Conservation (phyloP, 169 alveolate species). For the Cryptosporidium andersoni region DNA sequence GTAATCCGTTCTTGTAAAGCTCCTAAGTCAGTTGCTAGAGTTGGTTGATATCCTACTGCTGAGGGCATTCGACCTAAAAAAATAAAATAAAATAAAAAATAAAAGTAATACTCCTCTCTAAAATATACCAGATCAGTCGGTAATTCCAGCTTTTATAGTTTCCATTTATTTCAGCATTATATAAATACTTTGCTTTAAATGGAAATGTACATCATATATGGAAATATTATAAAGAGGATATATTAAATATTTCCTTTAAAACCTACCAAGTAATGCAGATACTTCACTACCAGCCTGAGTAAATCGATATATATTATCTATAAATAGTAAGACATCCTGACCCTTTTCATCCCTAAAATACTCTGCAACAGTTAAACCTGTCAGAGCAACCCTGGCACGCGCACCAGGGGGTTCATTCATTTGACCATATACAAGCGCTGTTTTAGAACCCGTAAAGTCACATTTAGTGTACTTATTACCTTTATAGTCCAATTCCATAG, state of each 20-base stretch:
- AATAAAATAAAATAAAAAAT: neutral
- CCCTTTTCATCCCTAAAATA: constrained; percentile 97
- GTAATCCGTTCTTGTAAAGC: constrained; percentile 95
- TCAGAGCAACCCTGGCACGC: constrained; percentile 97
- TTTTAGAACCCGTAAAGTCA: constrained; percentile 92
- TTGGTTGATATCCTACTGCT: constrained; percentile 98
- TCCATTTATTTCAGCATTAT: constrained; percentile 61
- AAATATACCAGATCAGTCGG: constrained; percentile 50
- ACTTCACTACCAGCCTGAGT: constrained; percentile 98
- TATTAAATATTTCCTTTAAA: too few relatives aligned
- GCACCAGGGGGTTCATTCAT: constrained; percentile 99
- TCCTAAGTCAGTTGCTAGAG: constrained; percentile 98
- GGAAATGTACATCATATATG: constrained; percentile 36
- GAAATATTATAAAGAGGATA: neutral
- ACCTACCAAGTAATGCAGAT: constrained; percentile 88
- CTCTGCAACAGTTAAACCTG: constrained; percentile 98
- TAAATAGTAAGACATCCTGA: constrained; percentile 94
- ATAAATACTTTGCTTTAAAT: neutral
- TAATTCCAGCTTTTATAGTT: constrained; percentile 56
- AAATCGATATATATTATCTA: constrained; percentile 96
- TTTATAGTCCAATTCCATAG: constrained; percentile 4
- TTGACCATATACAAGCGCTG: constrained; percentile 97
- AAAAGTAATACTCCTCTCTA: neutral
- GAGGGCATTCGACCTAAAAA: constrained; percentile 93
- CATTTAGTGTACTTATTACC: constrained; percentile 39